Base-by-base conservation (phyloP, 768 basidiomycete genomes). In the Leucocoprinus leucothites region DNA sequence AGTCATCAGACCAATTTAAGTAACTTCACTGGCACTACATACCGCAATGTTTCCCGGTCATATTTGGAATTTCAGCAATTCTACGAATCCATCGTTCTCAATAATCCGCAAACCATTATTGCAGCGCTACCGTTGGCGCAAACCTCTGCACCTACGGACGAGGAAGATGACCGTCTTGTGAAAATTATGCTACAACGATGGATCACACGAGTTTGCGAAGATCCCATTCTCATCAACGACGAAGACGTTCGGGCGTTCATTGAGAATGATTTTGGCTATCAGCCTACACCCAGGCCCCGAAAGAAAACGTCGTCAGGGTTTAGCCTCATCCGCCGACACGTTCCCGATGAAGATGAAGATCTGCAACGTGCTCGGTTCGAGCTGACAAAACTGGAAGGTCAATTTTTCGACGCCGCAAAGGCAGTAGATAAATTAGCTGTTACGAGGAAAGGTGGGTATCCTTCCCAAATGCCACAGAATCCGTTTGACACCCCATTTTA, bases 241-340 rank as follows among this genome's bases (percentile, higher is more conserved):
- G 97, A 98, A 64, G 97, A 99, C 67, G 70, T 98, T 56, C 85
- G 96, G 26, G 89, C 89, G 14, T 99, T 99, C 67, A 82, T 99
- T 57, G 97, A 99, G 72, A 94, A 87, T 61, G 96, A 98, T 70
- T 99, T 98, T 74, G 97, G 97, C 24, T 94, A 93, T 65, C 92
- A 91, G 63, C 91, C 89, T 4, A 93, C 83, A 14, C 88, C 88
- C 9, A 81, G 84, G 40, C 85, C 84, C 48, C 81, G 84, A 57
- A 83, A 83, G 62, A 94, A 89, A 71, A 73, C 83, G 0, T 79
- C 81, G 24, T 81, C 87, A 3, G 87, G 89, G 3, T 94, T 93
- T 63, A 82, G 80, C 42, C 76, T 94, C 46, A 88, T 93, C 18
- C 76, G 84, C 26, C 80, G 94, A 7, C 83, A 84, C 22, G 89